phyloP scores from a whole-genome alignment of 192 early-diverging fungal species.

The Coemansia sp. region DNA sequence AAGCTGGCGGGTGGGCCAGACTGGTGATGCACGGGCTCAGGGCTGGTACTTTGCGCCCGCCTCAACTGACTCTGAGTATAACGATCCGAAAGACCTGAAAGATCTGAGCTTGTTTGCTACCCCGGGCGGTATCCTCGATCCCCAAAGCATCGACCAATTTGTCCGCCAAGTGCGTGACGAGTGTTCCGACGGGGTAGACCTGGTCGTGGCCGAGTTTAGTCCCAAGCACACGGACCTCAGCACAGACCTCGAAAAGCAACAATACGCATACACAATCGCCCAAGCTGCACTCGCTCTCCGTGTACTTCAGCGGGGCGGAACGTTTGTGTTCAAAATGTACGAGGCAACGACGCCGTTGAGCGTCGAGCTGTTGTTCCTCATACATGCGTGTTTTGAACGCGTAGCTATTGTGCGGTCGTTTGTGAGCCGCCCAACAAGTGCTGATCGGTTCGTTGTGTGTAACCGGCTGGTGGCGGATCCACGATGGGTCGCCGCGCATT shows the following conservation, averaged over 20 bases:
- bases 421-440: conserved; percentile 17
- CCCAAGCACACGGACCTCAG: conserved; percentile 3
- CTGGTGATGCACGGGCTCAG: background rate
- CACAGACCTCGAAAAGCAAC: conserved; percentile 20
- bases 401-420: conserved; percentile 31
- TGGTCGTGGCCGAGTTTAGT: conserved; percentile 31
- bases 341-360: conserved; percentile 36
- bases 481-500: conserved; percentile 19
- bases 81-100: background rate
- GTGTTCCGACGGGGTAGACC: conserved; percentile 16
- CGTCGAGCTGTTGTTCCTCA: conserved; percentile 35
- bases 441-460: conserved; percentile 39
- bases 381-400: conserved; percentile 37
- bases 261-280: conserved; percentile 23
- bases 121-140: conserved; percentile 9
- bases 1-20: conserved; percentile 17
- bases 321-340: conserved; percentile 36
- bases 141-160: conserved; percentile 23
- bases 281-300: conserved; percentile 33
- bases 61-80: background rate
- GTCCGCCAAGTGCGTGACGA: conserved; percentile 13
- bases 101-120: conserved; percentile 1
- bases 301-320: conserved; percentile 18
- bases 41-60: conserved; percentile 40
- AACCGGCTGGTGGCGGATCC: conserved; percentile 17